These are phyloP conservation scores for Neurospora sp. DNA, from an alignment of 495 filamentous ascomycete species.

Conservation along the genomic window DNA sequence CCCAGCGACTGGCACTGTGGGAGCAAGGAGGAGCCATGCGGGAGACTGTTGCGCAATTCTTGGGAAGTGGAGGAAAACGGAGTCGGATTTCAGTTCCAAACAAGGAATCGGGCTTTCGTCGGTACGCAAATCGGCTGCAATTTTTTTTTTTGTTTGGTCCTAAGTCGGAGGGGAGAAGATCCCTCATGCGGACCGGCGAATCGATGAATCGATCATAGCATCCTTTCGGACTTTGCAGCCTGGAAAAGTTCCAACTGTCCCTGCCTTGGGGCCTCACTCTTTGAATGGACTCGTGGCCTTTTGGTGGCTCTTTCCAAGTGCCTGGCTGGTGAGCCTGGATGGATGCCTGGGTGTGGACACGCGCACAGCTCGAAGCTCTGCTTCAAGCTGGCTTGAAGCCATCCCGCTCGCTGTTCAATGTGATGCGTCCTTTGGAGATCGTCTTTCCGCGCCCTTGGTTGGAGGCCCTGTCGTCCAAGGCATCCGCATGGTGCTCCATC, in stretches of 20 bases:
- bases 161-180: background rate
- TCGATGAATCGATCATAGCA: background rate
- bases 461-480: background rate
- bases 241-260: background rate
- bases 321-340: background rate
- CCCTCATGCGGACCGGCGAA: background rate
- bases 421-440: background rate
- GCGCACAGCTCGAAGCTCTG: background rate
- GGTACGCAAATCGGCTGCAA: background rate
- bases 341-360: background rate
- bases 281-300: background rate
- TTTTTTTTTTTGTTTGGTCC: background rate
- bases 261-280: background rate
- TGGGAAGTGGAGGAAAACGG: background rate
- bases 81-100: background rate
- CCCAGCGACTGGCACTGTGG: background rate
- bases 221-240: background rate
- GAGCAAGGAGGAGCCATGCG: background rate
- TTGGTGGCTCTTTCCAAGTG: background rate
- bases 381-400: background rate
- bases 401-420: background rate
- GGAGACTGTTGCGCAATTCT: background rate
- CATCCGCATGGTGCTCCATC: background rate
- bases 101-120: background rate
- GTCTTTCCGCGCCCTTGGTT: background rate